A percentile compares a stretch with the other conserved stretches of the same genome.
phyloP scores from a whole-genome alignment of 768 basidiomycete species.

The Suillus placidus region DNA sequence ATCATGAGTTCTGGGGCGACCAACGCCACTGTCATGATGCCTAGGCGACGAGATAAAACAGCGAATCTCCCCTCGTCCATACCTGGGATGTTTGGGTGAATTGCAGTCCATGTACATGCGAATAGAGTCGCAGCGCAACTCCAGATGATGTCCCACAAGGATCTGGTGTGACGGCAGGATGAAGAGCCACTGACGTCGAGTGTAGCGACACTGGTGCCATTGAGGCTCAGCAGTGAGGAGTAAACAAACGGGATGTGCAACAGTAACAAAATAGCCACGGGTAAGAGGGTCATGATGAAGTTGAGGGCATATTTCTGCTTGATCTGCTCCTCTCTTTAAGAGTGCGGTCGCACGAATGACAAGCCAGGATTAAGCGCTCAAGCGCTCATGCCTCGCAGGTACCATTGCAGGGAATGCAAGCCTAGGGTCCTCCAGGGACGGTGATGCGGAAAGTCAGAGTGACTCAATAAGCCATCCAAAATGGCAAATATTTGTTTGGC shows the following conservation, averaged over 20 bases:
- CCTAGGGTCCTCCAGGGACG: too few species aligned
- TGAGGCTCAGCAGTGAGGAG: background rate
- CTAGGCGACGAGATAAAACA: slow-evolving; percentile 5
- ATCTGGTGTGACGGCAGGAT: slow-evolving; percentile 18
- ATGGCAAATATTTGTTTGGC: too few species aligned
- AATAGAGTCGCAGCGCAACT: slow-evolving; percentile 33
- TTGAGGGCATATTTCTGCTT: background rate
- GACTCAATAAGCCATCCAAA: too few species aligned
- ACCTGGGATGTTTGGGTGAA: slow-evolving; percentile 35
- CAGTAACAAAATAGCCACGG: background rate
- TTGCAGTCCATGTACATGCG: slow-evolving; percentile 32
- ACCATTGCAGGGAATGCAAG: too few species aligned
- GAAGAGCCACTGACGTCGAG: background rate
- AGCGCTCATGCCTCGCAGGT: too few species aligned
- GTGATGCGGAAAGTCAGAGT: too few species aligned
- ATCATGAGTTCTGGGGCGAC: slow-evolving; percentile 33
- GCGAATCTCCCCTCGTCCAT: slow-evolving; percentile 14
- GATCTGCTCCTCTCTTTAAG: background rate
- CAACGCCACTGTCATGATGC: slow-evolving; percentile 23
- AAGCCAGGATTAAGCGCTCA: too few species aligned
- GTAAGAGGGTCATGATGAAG: background rate
- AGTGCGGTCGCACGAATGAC: background rate
- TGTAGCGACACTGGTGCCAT: background rate
- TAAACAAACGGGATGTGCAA: background rate
- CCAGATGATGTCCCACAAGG: slow-evolving; percentile 35